phyloP scores from a whole-genome alignment of 768 basidiomycete species.

The Hemileccinum impolitum region DNA sequence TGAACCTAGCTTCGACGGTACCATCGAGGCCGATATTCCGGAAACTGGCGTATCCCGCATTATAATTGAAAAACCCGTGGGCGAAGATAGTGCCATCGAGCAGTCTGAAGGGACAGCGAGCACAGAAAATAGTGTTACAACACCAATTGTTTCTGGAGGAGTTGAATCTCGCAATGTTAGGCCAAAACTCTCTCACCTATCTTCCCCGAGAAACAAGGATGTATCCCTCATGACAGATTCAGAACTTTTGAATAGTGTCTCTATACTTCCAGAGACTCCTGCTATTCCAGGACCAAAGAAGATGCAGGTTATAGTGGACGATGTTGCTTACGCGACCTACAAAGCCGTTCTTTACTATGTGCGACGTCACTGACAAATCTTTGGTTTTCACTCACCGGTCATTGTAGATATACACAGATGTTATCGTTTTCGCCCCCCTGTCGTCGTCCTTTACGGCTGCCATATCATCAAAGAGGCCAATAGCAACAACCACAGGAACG shows the following conservation, averaged over 20 bases:
- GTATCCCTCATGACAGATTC: constrained; percentile 18
- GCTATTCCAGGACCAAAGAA: constrained; percentile 47
- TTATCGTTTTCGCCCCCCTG: constrained; percentile 79
- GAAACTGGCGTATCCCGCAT: constrained; percentile 5
- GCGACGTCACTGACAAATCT: constrained; percentile 18
- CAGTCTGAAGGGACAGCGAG: constrained; percentile 1
- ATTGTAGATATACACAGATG: constrained; percentile 76
- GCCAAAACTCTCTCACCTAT: constrained; percentile 37
- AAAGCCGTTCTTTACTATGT: constrained; percentile 77
- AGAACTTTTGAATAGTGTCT: not conserved
- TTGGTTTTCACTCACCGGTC: constrained; percentile 4
- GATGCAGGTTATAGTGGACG: constrained; percentile 49
- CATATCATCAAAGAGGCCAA: constrained; percentile 17
- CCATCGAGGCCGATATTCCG: constrained; percentile 21
- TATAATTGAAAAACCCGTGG: not conserved
- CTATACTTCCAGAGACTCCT: not conserved
- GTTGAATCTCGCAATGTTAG: constrained; percentile 29
- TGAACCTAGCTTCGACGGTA: constrained; percentile 30
- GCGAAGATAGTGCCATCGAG: constrained; percentile 5
- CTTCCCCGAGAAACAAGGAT: constrained; percentile 34
- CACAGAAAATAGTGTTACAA: not conserved
- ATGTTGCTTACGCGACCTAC: constrained; percentile 62
- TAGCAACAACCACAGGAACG: constrained; percentile 12
- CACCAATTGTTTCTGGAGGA: not conserved
- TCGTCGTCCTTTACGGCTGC: constrained; percentile 58